Evolutionary conservation across 148 eudicot species (phyloP).

Genomic region (Pharnaceum exiguum): DNA sequence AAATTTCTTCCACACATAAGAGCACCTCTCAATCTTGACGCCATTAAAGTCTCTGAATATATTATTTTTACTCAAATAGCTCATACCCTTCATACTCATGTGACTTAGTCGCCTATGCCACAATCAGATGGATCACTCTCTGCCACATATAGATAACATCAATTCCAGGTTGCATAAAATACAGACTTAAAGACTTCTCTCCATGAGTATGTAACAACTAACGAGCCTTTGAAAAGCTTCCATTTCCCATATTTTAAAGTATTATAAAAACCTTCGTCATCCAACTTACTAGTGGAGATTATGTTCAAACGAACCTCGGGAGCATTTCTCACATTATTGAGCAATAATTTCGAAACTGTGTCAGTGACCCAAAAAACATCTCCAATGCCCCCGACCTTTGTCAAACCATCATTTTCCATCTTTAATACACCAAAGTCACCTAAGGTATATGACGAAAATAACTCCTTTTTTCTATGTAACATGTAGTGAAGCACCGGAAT

Average conservation of each 20-base stretch:
- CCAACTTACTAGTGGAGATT: not conserved
- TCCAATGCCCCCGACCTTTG: not conserved
- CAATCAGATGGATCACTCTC: not conserved
- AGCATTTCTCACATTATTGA: conserved; percentile 16
- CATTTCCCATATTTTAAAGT: too few relatives aligned
- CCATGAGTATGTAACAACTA: not conserved
- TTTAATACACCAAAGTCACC: conserved; percentile 14
- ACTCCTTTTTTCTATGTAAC: conserved; percentile 1
- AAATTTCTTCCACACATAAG: conserved; percentile 3
- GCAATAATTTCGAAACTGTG: not conserved
- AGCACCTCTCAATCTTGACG: not conserved
- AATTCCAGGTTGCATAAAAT: not conserved
- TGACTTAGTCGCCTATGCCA: not conserved
- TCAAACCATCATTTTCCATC: conserved; percentile 14
- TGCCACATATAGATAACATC: too few relatives aligned
- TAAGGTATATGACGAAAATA: conserved; percentile 10
- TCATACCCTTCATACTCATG: conserved; percentile 1
- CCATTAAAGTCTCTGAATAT: not conserved
- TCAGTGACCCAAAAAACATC: not conserved
- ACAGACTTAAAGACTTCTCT: not conserved
- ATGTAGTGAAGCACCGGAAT: conserved; percentile 14
- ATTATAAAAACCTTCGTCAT: too few relatives aligned
- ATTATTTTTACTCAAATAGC: not conserved
- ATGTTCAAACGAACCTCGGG: not conserved
- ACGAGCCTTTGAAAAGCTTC: not conserved